Base-by-base conservation (phyloP, 768 basidiomycete species). In the Lactifluus piperatus region DNA sequence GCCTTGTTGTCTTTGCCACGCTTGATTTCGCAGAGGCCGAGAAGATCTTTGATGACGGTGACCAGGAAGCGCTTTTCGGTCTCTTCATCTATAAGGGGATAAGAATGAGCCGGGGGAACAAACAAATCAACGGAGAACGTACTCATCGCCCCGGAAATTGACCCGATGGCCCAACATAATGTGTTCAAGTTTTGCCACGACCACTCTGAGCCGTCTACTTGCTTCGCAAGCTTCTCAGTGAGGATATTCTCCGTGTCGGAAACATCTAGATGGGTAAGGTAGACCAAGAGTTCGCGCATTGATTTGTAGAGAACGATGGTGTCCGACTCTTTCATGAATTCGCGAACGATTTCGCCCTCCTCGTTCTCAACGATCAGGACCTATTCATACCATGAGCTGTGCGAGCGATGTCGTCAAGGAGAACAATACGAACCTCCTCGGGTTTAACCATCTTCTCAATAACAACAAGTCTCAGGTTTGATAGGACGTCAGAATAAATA, bases 391-490 rank as follows among this genome's bases (percentile, higher is more conserved):
- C 2, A n/a, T 60, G 26, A 48, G 45, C 20, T 50, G 6, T n/a
- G 22, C 58, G 22, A 55, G 30, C 63, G 58, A 65, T 57, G 27
- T 39, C 29, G 34, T 39, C 43, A 34, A 24, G 27, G n/a, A 24
- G 18, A 36, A 55, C 14, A 24, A 30, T 11, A 10, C 80, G 41
- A 60, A 93, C 95, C 82, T 99, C 97, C 72, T 99, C 97, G 5
- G 97, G 97, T 71, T 98, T 99, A 64, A 97, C 97, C 97, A 99
- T 99, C 67, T 91, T 82, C 74, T 97, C 95, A 66, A 98, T 95
- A 68, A 99, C 93, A 46, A 98, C 95, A 60, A 97, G 73, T 45
- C 97, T 82, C 66, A 99, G 71, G 71, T 99, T 97, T 30, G 89
- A 93, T 54, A 99, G 76, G 11, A 99, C 93, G 65, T 98, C 94